Evolutionary conservation across 305 asterid genomes (phyloP), one percentile per base, ranked within the genome.

Genomic region (Ilex paraguariensis): DNA sequence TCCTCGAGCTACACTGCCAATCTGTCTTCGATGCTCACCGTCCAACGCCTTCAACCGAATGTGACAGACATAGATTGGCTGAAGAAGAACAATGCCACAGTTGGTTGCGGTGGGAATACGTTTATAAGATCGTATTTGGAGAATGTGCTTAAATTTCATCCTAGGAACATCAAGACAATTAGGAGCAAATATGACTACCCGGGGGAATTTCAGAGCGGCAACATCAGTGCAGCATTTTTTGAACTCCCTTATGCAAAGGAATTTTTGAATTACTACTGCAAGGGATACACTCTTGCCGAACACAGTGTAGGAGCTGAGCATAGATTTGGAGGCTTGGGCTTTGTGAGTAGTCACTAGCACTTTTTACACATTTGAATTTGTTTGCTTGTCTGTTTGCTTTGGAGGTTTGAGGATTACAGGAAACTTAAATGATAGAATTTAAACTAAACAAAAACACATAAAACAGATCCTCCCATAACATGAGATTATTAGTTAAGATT

Each of bases 241-340:
- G 84, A 79, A 52, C 66, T 66, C 13, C 81, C 76, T 9, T 66
- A 79, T 59, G 68, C 63, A 68, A 79, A 69, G 60, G n/a, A 66
- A 32, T 75, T 79, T 69, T 65, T 79, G 52, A 50, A 50, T 11
- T 10, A 50, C 16, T n/a, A 50, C 15, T 50, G 54, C 15, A 14
- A 50, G 14, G 17, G 54, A 6, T 50, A 50, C 54, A 50, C 17
- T 7, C 14, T 14, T 14, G 3, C 15, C 13, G 54, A n/a, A 36
- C 36, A 59, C 3, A 65, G 31, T 8, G 60, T 39, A 62, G 76
- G 81, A 44, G 57, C 63, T 10, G 65, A 63, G 15, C 73, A 72
- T 66, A 75, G 72, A 61, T 64, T 72, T 66, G 84, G 81, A 44
- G 84, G 84, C 15, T 62, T 72, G 17, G 81, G 81, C 67, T 79